Percentiles rank a stretch among this genome's conserved stretches.
phyloP scores from a whole-genome alignment of 257 asterid species.

The Thymus mandschuricus region DNA sequence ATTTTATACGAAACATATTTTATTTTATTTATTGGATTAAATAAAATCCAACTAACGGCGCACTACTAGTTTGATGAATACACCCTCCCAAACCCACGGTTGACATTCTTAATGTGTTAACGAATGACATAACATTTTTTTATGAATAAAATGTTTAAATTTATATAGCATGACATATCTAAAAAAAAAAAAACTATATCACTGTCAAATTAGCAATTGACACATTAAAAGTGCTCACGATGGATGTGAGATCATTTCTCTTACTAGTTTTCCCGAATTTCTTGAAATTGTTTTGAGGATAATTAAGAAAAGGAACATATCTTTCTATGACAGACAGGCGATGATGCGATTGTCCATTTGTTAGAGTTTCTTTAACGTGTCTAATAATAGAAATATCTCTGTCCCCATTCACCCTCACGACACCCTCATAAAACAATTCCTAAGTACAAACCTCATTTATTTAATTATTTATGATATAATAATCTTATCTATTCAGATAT shows the following conservation, averaged over 20 bases:
- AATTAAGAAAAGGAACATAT: neutral
- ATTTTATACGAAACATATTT: neutral
- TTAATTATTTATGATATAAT: no score
- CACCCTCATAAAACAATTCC: neutral
- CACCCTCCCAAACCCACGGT: no score
- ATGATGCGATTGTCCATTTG: slow-evolving; percentile 37
- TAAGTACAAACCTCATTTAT: neutral
- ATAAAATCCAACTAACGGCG: slow-evolving; percentile 12
- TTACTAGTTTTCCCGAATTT: slow-evolving; percentile 7
- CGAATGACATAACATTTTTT: no score
- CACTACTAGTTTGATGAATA: neutral
- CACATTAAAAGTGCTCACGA: no score
- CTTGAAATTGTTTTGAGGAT: slow-evolving; percentile 21
- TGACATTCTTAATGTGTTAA: no score
- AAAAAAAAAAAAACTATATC: no score
- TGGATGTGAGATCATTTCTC: neutral
- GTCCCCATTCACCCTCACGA: no score
- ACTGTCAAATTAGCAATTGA: no score
- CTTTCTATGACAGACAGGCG: slow-evolving; percentile 31
- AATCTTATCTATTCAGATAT: neutral
- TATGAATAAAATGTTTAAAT: no score
- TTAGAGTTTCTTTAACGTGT: slow-evolving; percentile 28
- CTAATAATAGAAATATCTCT: slow-evolving; percentile 33
- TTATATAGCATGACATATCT: no score
- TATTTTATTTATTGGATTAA: neutral